Conservation (phyloP, 768 basidiomycete species). For the Suillus americanus region DNA sequence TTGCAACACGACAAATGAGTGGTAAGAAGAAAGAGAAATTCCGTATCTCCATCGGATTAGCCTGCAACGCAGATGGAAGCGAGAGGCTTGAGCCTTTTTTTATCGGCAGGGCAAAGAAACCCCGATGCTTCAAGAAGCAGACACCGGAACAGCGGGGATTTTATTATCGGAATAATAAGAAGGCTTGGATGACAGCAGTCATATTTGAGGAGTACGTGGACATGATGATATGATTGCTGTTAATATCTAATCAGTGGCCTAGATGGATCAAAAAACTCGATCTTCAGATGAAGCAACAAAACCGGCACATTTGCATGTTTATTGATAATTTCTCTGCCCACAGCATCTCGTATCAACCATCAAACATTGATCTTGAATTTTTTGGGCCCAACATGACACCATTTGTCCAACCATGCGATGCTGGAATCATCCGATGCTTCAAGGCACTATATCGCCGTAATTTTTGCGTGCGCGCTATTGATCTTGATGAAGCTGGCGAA, state of each 20-base stretch:
- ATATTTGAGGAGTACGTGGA: too few relatives aligned
- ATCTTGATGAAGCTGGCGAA: background rate
- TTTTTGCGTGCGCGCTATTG: background rate
- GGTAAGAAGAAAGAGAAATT: background rate
- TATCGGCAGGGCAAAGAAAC: too few relatives aligned
- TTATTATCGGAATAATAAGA: too few relatives aligned
- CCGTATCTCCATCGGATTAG: background rate
- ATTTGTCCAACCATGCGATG: background rate
- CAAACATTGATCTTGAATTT: background rate
- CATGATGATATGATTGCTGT: background rate
- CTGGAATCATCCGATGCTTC: background rate
- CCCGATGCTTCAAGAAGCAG: too few relatives aligned
- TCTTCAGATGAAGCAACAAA: background rate
- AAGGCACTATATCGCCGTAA: background rate
- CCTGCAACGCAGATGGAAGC: background rate
- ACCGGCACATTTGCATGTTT: background rate
- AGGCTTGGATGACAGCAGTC: too few relatives aligned
- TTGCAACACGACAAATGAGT: background rate
- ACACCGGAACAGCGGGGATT: too few relatives aligned
- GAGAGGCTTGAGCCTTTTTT: background rate
- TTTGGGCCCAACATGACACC: background rate
- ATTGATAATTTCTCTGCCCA: background rate
- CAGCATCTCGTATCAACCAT: background rate
- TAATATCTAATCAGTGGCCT: background rate
- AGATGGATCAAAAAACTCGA: background rate